phyloP scores from a whole-genome alignment of 2,329 filamentous ascomycete species.

The Grosmannia clavigera region DNA sequence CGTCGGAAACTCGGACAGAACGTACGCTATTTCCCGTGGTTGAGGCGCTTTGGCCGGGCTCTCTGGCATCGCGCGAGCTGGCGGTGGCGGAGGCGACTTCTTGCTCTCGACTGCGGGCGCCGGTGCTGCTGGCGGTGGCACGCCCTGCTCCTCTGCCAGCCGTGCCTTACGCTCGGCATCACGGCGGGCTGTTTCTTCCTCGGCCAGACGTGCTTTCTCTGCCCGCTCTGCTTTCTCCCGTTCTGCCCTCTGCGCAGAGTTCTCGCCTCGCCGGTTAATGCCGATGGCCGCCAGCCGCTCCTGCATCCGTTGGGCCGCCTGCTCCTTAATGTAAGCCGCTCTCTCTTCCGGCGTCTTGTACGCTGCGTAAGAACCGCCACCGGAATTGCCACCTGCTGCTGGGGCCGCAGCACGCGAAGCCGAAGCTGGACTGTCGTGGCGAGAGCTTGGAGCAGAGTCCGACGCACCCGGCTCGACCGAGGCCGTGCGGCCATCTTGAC shows the following conservation, averaged over 20 bases:
- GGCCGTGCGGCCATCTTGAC: slow-evolving; percentile 20
- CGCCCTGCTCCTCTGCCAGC: slow-evolving; percentile 63
- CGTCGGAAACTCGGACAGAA: slow-evolving; percentile 17
- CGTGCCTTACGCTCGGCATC: slow-evolving; percentile 79
- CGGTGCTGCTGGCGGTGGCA: slow-evolving; percentile 41
- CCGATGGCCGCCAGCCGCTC: slow-evolving; percentile 89
- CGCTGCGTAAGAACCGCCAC: slow-evolving; percentile 59
- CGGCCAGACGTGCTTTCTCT: slow-evolving; percentile 75
- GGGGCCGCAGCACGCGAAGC: slow-evolving; percentile 18
- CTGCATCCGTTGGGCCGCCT: slow-evolving; percentile 93
- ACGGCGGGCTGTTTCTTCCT: slow-evolving; percentile 83
- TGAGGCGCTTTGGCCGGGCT: slow-evolving; percentile 47
- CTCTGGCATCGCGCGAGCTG: slow-evolving; percentile 3
- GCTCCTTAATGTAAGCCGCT: slow-evolving; percentile 91
- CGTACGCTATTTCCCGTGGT: slow-evolving; percentile 72
- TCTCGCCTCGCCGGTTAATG: slow-evolving; percentile 78
- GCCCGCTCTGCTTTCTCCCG: slow-evolving; percentile 80
- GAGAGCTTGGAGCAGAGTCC: slow-evolving; percentile 19
- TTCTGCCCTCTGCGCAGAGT: slow-evolving; percentile 70
- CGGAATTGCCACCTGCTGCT: slow-evolving; percentile 37
- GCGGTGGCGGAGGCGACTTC: slow-evolving; percentile 58
- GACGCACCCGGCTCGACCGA: background rate
- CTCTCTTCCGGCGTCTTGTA: slow-evolving; percentile 89
- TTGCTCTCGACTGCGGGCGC: slow-evolving; percentile 37
- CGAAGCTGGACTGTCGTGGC: slow-evolving; percentile 6